phyloP scores from a whole-genome alignment of 495 filamentous ascomycete species.

The Pseudomonodictys pantanalensis region DNA sequence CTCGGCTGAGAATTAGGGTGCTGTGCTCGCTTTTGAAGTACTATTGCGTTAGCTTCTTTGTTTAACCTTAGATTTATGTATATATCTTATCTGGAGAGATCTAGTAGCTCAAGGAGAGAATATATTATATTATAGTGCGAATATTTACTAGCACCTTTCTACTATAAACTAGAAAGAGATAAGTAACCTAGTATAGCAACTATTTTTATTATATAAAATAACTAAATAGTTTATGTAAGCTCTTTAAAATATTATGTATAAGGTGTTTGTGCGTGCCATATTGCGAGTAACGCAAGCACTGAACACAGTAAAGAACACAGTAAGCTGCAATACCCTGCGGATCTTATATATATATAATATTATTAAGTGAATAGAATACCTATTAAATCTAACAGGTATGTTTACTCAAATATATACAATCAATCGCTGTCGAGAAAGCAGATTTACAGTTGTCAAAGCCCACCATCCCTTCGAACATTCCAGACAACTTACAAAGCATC shows the following conservation, averaged over 20 bases:
- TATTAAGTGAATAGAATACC: not conserved
- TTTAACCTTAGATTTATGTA: not conserved
- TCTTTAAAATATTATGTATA: no score
- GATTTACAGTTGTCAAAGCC: not conserved
- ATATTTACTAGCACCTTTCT: not conserved
- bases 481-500: constrained; percentile 30
- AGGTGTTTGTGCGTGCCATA: no score
- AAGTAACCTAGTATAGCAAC: no score
- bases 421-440: not conserved
- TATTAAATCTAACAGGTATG: not conserved
- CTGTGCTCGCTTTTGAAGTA: not conserved
- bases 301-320: no score
- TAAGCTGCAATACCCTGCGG: no score
- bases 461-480: not conserved
- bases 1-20: not conserved
- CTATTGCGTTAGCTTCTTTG: not conserved
- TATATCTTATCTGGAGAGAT: not conserved
- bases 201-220: no score
- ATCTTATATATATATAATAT: no score
- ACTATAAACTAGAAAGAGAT: not conserved
- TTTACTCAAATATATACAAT: not conserved
- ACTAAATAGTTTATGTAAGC: no score
- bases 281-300: no score
- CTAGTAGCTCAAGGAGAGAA: not conserved
- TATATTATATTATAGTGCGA: not conserved